phyloP scores from a whole-genome alignment of 1,284 basidiomycete species.

The Ganoderma lucidum region DNA sequence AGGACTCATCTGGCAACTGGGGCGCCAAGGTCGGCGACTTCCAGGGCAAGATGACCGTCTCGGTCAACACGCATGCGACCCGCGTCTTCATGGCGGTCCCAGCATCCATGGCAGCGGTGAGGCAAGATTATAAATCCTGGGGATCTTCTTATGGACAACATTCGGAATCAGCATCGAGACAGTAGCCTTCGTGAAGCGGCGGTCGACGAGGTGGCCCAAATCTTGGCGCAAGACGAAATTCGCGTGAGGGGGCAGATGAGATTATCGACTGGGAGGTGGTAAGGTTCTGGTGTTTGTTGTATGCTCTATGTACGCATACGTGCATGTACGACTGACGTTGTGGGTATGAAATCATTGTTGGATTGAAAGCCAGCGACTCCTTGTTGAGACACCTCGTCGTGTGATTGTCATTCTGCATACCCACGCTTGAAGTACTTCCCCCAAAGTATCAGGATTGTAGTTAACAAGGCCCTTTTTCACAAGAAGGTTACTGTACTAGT shows the following conservation, averaged over 20 bases:
- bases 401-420: no score
- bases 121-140: constrained; percentile 31
- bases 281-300: background rate
- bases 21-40: constrained; percentile 43
- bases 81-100: constrained; percentile 43
- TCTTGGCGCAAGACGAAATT: constrained; percentile 9
- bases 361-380: background rate
- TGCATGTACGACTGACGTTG: constrained; percentile 1
- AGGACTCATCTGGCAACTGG: constrained; percentile 43
- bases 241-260: background rate
- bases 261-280: background rate
- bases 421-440: no score
- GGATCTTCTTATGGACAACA: background rate
- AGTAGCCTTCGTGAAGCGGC: constrained; percentile 8
- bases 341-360: background rate
- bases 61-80: constrained; percentile 41
- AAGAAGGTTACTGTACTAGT: no score
- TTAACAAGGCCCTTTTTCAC: no score
- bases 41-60: constrained; percentile 38
- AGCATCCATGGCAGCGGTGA: constrained; percentile 22
- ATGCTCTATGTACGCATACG: background rate
- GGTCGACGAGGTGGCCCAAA: constrained; percentile 8
- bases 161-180: constrained; percentile 1
- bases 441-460: no score
- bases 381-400: no score